phyloP scores from a whole-genome alignment of 768 basidiomycete genomes.

The Coprinopsis cinerea region DNA sequence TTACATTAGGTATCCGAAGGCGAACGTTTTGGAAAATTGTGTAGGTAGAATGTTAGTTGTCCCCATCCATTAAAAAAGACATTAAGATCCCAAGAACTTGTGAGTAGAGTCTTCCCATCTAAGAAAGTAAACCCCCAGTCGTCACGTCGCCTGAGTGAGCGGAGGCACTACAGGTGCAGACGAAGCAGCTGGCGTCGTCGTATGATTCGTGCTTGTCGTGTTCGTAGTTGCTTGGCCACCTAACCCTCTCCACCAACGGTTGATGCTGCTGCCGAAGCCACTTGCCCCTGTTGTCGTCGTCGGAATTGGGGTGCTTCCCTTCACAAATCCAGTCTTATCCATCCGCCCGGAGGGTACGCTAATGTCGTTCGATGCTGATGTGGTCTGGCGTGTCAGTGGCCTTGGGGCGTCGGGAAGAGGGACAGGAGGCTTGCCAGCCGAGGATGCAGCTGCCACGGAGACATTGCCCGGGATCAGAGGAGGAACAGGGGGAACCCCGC shows the following conservation, averaged over 20 bases:
- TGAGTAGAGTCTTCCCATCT: no score
- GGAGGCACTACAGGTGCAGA: no score
- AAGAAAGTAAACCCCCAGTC: no score
- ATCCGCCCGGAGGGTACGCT: constrained; percentile 10
- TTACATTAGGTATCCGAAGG: no score
- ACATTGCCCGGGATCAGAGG: background rate
- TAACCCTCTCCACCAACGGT: constrained; percentile 9
- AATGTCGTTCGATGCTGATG: constrained; percentile 3
- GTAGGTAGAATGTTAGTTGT: no score
- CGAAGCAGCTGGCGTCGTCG: no score
- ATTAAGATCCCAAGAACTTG: no score
- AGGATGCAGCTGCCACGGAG: background rate
- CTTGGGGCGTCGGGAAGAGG: background rate
- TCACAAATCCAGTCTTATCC: constrained; percentile 11
- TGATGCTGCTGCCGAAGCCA: constrained; percentile 3
- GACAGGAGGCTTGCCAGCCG: background rate
- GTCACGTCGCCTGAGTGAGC: no score
- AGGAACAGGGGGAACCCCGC: background rate
- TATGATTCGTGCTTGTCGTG: no score
- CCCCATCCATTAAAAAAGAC: no score
- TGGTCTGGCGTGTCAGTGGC: background rate
- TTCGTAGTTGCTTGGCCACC: no score
- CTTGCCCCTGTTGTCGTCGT: background rate
- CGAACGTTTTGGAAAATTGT: no score
- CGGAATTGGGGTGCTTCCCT: background rate